Evolutionary conservation across 2,329 filamentous ascomycete species (phyloP).

Genomic region (Hymenoscyphus repandus): DNA sequence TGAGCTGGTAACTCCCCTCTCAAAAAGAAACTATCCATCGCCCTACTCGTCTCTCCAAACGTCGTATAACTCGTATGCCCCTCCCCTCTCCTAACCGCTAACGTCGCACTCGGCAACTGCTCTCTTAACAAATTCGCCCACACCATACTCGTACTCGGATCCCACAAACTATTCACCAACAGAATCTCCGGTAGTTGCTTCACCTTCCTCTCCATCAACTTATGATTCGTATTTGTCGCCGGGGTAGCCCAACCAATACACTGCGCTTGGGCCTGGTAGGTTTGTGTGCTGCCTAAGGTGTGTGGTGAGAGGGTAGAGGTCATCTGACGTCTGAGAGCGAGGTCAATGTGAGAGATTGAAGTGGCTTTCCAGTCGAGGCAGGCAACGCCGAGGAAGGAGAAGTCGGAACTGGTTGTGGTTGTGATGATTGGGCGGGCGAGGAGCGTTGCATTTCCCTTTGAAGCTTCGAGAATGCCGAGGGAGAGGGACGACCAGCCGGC

Average conservation of each 20-base stretch:
- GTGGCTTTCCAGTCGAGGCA: constrained; percentile 29
- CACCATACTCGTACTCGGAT: constrained; percentile 36
- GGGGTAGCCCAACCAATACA: constrained; percentile 27
- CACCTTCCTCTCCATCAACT: not conserved
- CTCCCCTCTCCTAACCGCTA: constrained; percentile 37
- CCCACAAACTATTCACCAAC: constrained; percentile 35
- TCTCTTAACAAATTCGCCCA: constrained; percentile 35
- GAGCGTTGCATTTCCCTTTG: not conserved
- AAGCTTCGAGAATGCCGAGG: not conserved
- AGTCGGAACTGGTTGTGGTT: not conserved
- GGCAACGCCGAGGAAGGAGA: not conserved
- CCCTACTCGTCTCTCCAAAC: constrained; percentile 30
- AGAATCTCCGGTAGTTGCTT: constrained; percentile 32
- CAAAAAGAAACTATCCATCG: constrained; percentile 33
- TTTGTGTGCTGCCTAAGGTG: constrained; percentile 32
- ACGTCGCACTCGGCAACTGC: constrained; percentile 17
- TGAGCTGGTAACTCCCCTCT: constrained; percentile 32
- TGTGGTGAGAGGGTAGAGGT: constrained; percentile 32
- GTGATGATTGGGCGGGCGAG: not conserved
- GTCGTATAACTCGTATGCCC: constrained; percentile 36
- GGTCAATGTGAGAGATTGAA: constrained; percentile 27
- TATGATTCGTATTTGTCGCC: not conserved
- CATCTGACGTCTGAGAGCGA: constrained; percentile 16
- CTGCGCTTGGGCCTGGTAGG: constrained; percentile 31
- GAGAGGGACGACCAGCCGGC: not conserved